Conservation (phyloP, 1,284 basidiomycete genomes). For the Austroboletus rostrupii region DNA sequence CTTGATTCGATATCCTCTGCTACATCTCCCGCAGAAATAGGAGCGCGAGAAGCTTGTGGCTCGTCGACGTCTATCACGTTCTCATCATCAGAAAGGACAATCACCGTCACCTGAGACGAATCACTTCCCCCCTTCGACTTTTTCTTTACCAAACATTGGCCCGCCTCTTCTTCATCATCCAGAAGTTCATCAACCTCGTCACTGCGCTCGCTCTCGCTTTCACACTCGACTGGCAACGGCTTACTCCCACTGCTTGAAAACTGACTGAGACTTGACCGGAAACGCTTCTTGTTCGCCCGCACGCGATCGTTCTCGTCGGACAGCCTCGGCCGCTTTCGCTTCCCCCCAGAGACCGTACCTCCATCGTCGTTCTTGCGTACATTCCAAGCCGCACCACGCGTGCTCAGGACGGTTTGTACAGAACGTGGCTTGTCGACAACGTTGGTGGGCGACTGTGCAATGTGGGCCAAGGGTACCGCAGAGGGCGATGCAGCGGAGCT, state of each 20-base stretch:
- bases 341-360: conserved; percentile 21
- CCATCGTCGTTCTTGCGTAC: conserved; percentile 24
- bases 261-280: conserved; percentile 44
- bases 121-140: conserved; percentile 13
- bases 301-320: conserved; percentile 9
- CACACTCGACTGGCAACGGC: conserved; percentile 13
- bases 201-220: conserved; percentile 15
- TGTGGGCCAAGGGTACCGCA: not conserved
- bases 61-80: conserved; percentile 26
- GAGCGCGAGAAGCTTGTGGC: conserved; percentile 4
- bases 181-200: conserved; percentile 20
- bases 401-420: conserved; percentile 46
- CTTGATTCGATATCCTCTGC: conserved; percentile 21
- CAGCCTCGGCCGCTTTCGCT: conserved; percentile 17
- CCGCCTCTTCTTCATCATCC: conserved; percentile 4
- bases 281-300: conserved; percentile 21
- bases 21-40: not conserved
- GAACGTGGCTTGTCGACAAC: conserved; percentile 21
- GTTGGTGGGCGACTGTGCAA: not conserved
- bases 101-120: conserved; percentile 23
- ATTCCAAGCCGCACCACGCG: conserved; percentile 45
- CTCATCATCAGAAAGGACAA: conserved; percentile 27
- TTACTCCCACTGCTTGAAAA: conserved; percentile 52
- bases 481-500: conserved; percentile 3
- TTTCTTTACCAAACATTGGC: not conserved